phyloP scores from a whole-genome alignment of 495 filamentous ascomycete species.

The Penicillium flavigenum region DNA sequence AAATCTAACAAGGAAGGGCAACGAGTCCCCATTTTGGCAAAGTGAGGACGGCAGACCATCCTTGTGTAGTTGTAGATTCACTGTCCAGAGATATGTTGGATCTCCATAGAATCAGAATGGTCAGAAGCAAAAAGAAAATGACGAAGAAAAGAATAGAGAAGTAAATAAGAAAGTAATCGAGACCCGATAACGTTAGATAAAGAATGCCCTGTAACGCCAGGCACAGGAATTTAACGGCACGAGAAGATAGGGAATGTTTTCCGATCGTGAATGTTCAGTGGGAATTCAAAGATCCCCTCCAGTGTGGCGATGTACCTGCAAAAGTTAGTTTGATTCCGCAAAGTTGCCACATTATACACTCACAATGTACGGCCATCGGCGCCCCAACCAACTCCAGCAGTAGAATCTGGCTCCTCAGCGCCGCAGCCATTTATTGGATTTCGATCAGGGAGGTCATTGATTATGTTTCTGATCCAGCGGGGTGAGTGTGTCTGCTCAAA shows the following conservation, averaged over 20 bases:
- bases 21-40: background rate
- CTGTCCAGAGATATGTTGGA: too few species aligned
- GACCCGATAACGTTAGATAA: background rate
- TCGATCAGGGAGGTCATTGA: conserved; percentile 45
- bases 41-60: background rate
- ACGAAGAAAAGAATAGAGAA: background rate
- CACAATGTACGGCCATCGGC: conserved; percentile 68
- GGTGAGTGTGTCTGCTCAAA: conserved; percentile 43
- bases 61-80: background rate
- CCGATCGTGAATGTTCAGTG: conserved; percentile 62
- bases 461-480: conserved; percentile 43
- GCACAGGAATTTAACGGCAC: conserved; percentile 48
- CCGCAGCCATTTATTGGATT: conserved; percentile 31
- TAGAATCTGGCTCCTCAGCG: conserved; percentile 47
- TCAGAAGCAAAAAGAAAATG: background rate
- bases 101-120: background rate
- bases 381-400: conserved; percentile 70
- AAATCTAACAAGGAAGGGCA: background rate
- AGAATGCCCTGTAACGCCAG: background rate
- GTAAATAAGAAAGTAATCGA: conserved; percentile 4
- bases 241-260: conserved; percentile 63
- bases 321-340: conserved; percentile 11
- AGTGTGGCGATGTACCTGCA: conserved; percentile 69
- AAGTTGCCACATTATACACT: conserved; percentile 33
- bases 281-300: conserved; percentile 72